Evolutionary conservation across 768 basidiomycete species (phyloP).

Genomic region (Kwoniella heveanensis): DNA sequence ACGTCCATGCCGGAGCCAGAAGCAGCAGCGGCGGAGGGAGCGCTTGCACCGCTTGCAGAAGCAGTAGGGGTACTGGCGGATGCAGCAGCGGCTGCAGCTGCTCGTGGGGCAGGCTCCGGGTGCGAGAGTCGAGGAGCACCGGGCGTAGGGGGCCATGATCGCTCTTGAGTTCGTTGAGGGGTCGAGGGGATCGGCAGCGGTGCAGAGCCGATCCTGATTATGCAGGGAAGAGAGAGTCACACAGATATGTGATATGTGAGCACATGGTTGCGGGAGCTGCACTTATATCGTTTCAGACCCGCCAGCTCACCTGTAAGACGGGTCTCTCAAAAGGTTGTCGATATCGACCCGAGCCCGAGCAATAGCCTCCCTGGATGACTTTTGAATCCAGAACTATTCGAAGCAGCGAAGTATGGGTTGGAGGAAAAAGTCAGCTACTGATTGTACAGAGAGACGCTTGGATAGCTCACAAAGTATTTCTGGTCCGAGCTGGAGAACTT

Average conservation of each 20-base stretch:
- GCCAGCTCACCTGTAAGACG: slow-evolving; percentile 37
- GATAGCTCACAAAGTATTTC: slow-evolving; percentile 81
- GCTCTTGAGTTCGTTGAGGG: slow-evolving; percentile 19
- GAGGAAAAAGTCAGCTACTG: neutral
- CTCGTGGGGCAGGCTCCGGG: slow-evolving; percentile 30
- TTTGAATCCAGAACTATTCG: slow-evolving; percentile 57
- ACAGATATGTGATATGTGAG: too few species aligned
- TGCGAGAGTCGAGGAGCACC: slow-evolving; percentile 36
- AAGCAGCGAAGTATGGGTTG: too few species aligned
- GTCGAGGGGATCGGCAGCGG: slow-evolving; percentile 26
- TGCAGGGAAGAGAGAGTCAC: neutral
- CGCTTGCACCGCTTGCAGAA: neutral
- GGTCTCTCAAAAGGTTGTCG: slow-evolving; percentile 48
- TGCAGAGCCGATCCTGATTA: slow-evolving; percentile 29
- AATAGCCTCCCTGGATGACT: slow-evolving; percentile 30
- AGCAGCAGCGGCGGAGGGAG: neutral
- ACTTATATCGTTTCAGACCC: neutral
- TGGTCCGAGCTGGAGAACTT: slow-evolving; percentile 89
- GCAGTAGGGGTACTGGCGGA: neutral
- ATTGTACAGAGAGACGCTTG: neutral
- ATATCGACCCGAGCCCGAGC: slow-evolving; percentile 40
- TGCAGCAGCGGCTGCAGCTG: slow-evolving; percentile 4
- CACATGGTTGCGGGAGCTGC: too few species aligned
- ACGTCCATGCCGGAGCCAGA: slow-evolving; percentile 15
- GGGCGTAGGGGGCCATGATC: slow-evolving; percentile 38